Conservation (phyloP, 2,329 filamentous ascomycete species). For the Microsporum canis region DNA sequence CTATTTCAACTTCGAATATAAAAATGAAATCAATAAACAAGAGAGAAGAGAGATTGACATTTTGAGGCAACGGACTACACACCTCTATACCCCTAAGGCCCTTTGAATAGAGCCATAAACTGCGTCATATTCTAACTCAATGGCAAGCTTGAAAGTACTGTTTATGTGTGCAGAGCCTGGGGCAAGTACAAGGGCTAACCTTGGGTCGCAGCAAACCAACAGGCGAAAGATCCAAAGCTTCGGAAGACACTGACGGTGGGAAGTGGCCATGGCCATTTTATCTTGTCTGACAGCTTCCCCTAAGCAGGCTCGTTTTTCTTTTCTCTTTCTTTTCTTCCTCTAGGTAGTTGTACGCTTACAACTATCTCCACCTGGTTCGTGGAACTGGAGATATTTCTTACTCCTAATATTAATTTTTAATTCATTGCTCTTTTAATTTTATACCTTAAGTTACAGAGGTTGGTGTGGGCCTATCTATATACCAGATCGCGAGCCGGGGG, state of each 20-base stretch:
- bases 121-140: not conserved
- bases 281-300: not conserved
- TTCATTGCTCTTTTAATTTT: not conserved
- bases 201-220: not conserved
- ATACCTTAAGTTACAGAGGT: not conserved
- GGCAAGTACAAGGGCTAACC: not conserved
- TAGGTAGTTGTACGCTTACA: not conserved
- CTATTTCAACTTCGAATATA: not conserved
- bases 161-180: not conserved
- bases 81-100: not conserved
- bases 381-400: not conserved
- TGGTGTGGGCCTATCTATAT: not conserved
- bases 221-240: not conserved
- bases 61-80: not conserved
- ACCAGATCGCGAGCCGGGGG: not conserved
- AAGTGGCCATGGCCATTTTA: not conserved
- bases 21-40: not conserved
- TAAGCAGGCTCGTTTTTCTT: not conserved
- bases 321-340: not conserved
- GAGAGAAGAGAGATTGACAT: not conserved
- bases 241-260: not conserved
- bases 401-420: not conserved
- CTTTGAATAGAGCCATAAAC: not conserved
- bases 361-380: not conserved
- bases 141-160: not conserved